Percentiles rank a stretch among this genome's conserved stretches.
These are phyloP conservation scores for Echinochloa phyllopogon DNA, from an alignment of 176 grass and related monocot species.

Conservation along the genomic window DNA sequence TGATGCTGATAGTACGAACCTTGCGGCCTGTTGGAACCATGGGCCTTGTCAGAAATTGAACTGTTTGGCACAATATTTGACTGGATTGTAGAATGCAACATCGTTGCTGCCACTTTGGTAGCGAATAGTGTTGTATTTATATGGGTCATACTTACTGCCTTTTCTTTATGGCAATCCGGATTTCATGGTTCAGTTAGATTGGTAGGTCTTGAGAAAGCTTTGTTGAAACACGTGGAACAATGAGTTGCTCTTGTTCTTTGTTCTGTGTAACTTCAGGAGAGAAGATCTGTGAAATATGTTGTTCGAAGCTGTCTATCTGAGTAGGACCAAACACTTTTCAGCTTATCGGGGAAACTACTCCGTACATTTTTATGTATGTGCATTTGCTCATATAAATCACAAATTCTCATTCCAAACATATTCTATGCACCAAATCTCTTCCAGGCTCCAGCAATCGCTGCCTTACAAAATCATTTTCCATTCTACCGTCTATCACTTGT, in stretches of 20 bases:
- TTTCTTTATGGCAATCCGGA: background rate
- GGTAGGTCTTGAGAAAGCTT: background rate
- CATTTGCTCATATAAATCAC: background rate
- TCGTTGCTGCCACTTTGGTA: background rate
- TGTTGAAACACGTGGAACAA: background rate
- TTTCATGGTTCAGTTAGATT: background rate
- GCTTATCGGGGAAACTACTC: slow-evolving; percentile 13
- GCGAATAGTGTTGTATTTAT: background rate
- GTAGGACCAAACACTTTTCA: background rate
- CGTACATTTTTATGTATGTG: background rate
- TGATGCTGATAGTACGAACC: background rate
- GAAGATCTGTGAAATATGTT: slow-evolving; percentile 1
- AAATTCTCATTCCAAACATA: background rate
- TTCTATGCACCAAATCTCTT: background rate
- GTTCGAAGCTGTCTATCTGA: background rate
- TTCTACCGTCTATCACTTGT: background rate
- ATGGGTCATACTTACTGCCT: background rate
- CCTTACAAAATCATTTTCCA: background rate
- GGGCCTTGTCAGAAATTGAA: background rate
- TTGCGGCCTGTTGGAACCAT: background rate
- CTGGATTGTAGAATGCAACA: background rate
- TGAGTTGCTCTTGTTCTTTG: background rate
- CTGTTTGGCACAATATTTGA: background rate
- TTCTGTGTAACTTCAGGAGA: background rate
- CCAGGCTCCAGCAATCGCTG: background rate